Evolutionary conservation across 2,329 filamentous ascomycete genomes (phyloP), one percentile per base, ranked within the genome.

Genomic region (Stemphylium lycopersici): DNA sequence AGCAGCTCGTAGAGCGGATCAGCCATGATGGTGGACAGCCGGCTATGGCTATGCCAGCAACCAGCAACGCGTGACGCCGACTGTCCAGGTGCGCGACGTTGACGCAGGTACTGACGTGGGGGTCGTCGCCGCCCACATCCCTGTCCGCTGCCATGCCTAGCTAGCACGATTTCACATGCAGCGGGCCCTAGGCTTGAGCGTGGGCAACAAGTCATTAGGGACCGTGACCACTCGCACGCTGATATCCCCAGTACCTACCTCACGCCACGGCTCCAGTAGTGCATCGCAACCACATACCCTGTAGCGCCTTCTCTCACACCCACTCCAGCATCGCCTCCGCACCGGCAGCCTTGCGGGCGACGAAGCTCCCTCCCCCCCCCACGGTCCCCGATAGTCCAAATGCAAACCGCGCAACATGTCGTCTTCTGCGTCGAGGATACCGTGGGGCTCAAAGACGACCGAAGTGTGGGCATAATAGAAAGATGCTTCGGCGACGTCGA

Each of bases 1-100:
- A 95, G 81, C 37, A 95, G 81, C 53, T 95, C 90, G 67, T 90
- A 88, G 34, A 96, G 81, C 13, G 89, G 81, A 70, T 93, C 90
- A 22, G 62, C 58, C 66, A 68, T 68, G 38, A 24, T 3, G 4
- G 16, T 16, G 24, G 31, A 26, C n/a, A n/a, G n/a, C n/a, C n/a
- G n/a, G n/a, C 29, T 26, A 16, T 13, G 45, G n/a, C 16, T 15
- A 37, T 33, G 45, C 12, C 33, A 31, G 29, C 29, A 45, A 32
- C 12, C 33, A 31, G 29, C 29, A 45, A 32, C 26, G 26, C 26
- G 8, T 29, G 26, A 29, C 8, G 8, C 26, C 3, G 22, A 24
- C 6, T 6, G 2, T 29, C 2, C 2, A 11, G 11, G 26, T 29
- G 26, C 26, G 26, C 26, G 26, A 10, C 8, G 26, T 29, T 29